These are phyloP conservation scores for Mucor racemosus DNA, from an alignment of 371 early-diverging fungal species.

Conservation along the genomic window DNA sequence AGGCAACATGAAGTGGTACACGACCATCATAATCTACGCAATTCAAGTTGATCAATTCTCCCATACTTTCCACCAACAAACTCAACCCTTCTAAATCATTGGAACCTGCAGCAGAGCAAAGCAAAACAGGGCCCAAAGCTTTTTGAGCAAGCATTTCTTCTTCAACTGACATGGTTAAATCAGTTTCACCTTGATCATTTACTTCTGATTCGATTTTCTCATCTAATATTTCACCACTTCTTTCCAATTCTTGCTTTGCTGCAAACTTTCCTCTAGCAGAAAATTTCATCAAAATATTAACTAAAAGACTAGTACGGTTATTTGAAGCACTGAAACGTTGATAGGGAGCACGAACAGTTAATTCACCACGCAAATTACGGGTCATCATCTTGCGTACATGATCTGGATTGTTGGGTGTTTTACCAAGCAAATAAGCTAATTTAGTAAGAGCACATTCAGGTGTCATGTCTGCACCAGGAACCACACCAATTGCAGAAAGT, in stretches of 20 bases:
- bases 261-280: conserved; percentile 26
- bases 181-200: background rate
- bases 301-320: conserved; percentile 56
- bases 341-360: conserved; percentile 74
- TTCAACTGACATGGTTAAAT: conserved; percentile 44
- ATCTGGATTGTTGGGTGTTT: conserved; percentile 59
- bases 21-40: conserved; percentile 89
- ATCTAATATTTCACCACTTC: background rate
- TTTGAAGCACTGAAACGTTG: conserved; percentile 60
- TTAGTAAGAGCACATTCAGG: conserved; percentile 97
- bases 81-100: conserved; percentile 83
- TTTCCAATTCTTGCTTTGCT: conserved; percentile 23
- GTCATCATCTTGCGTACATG: conserved; percentile 81
- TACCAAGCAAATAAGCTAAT: conserved; percentile 88
- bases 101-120: conserved; percentile 88
- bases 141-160: conserved; percentile 77
- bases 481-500: conserved; percentile 80
- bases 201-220: background rate
- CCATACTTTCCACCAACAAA: conserved; percentile 67
- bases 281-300: conserved; percentile 52
- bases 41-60: conserved; percentile 64
- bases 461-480: conserved; percentile 98
- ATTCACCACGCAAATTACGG: conserved; percentile 90
- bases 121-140: conserved; percentile 79
- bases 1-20: conserved; percentile 87